Conservation (phyloP, 371 early-diverging fungal genomes). For the Umbelopsis sp. region DNA sequence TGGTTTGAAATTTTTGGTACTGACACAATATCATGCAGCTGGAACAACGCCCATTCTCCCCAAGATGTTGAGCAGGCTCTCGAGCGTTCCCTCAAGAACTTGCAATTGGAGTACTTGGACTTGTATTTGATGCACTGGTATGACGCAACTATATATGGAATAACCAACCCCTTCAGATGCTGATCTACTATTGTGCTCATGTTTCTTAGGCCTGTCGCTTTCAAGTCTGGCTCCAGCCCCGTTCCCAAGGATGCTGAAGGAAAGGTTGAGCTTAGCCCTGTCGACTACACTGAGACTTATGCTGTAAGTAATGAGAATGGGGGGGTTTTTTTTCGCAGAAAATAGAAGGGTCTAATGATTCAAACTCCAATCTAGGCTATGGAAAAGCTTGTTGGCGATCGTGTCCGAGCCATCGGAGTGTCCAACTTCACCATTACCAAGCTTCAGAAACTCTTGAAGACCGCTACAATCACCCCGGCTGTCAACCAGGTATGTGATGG, state of each 20-base stretch:
- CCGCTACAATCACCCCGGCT: conserved; percentile 37
- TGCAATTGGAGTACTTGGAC: conserved; percentile 72
- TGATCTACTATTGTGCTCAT: too few species aligned
- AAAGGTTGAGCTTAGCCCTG: conserved; percentile 24
- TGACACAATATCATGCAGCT: conserved; percentile 20
- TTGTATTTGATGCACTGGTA: conserved; percentile 61
- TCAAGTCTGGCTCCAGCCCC: conserved; percentile 25
- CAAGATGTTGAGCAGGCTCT: conserved; percentile 52
- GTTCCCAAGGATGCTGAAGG: conserved; percentile 33
- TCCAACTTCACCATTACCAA: conserved; percentile 39
- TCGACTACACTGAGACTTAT: conserved; percentile 52
- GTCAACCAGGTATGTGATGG: conserved; percentile 53
- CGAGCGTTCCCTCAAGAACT: conserved; percentile 52
- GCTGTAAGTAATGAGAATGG: conserved; percentile 41
- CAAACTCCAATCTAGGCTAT: conserved; percentile 24
- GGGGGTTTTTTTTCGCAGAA: conserved; percentile 42
- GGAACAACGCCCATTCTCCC: conserved; percentile 64
- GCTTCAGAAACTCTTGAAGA: conserved; percentile 35
- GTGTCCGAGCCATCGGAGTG: conserved; percentile 43
- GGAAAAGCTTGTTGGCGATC: conserved; percentile 35
- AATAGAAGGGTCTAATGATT: background rate
- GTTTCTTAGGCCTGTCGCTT: conserved; percentile 29
- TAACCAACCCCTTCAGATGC: background rate
- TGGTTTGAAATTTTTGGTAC: background rate
- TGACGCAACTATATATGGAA: background rate